Conservation (phyloP, 208 protist genomes). For the Vickermania ingenoplastis region DNA sequence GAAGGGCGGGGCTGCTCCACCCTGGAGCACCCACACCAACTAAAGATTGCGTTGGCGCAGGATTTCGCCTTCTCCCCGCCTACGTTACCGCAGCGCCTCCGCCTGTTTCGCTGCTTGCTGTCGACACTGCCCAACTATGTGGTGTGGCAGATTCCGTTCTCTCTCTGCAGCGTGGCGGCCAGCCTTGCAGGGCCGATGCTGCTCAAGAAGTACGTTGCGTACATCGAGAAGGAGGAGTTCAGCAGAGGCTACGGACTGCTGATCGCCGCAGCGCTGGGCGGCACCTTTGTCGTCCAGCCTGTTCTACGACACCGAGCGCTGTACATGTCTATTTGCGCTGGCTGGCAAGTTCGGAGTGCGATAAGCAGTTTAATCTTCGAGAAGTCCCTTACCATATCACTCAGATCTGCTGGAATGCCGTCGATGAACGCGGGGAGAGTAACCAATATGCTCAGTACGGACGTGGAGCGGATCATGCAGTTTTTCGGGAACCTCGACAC, state of each 20-base stretch:
- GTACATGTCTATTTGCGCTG: not conserved
- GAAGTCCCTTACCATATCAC: slow-evolving; percentile 58
- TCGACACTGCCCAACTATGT: not conserved
- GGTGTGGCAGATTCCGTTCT: not conserved
- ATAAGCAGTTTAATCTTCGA: slow-evolving; percentile 55
- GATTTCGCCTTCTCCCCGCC: not conserved
- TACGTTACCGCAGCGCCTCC: not conserved
- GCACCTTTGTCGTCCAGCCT: not conserved
- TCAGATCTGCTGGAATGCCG: slow-evolving; percentile 28
- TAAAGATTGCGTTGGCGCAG: slow-evolving; percentile 13
- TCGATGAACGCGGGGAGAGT: slow-evolving; percentile 73
- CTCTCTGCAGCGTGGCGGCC: not conserved
- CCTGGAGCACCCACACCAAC: slow-evolving; percentile 28
- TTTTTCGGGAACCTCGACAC: slow-evolving; percentile 49
- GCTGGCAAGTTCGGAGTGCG: slow-evolving; percentile 11
- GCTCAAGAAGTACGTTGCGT: not conserved
- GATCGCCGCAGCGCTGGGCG: not conserved
- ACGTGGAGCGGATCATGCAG: slow-evolving; percentile 36
- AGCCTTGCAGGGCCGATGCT: not conserved
- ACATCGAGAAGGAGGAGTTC: not conserved
- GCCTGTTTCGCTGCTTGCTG: not conserved
- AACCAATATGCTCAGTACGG: slow-evolving; percentile 78
- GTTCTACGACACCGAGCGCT: not conserved
- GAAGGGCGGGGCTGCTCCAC: slow-evolving; percentile 25
- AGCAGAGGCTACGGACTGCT: not conserved